Evolutionary conservation across 2,329 filamentous ascomycete genomes (phyloP), one percentile per base, ranked within the genome.

Genomic region (Epichloe glyceriae): DNA sequence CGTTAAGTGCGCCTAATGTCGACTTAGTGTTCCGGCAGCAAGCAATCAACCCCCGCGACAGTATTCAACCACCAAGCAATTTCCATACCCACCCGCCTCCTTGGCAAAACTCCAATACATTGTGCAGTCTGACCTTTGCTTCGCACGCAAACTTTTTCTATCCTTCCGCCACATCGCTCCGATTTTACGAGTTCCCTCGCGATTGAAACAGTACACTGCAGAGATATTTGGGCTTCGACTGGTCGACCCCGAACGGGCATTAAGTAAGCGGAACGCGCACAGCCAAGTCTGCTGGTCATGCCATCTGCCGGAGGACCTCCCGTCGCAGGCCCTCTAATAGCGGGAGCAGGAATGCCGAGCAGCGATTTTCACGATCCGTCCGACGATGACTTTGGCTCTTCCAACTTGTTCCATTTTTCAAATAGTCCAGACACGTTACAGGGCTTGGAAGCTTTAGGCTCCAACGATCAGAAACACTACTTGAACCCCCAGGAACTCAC

Each of bases 281-380:
- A 42, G 38, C 50, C 48, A 44, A 45, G 49, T 54, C 55, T 52
- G 57, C 62, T 64, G 61, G 64, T 61, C 62, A 68, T 68, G 65
- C 63, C 64, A 62, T 59, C 63, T 52, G 61, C 59, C 57, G 56
- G 57, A 57, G 58, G 54, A 49, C 60, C 58, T 53, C 60, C 60
- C 59, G 56, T 54, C 57, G 58, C 64, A 61, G 67, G 66, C 62
- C 67, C 67, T 63, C 58, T 70, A 50, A 69, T 69, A 54, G 61
- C 63, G 59, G 65, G 64, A 58, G 59, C 60, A 60, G 64, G 60
- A 58, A 64, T 68, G 60, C 58, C 65, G 56, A 62, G 59, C 58
- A 58, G 63, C 60, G 66, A 69, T 46, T 67, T 64, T 51, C 61
- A 64, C 57, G 65, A 69, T 46, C 64, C 67, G 54, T 61, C 65